phyloP scores from a whole-genome alignment of 257 asterid species.

The Craterostigma plantagineum region DNA sequence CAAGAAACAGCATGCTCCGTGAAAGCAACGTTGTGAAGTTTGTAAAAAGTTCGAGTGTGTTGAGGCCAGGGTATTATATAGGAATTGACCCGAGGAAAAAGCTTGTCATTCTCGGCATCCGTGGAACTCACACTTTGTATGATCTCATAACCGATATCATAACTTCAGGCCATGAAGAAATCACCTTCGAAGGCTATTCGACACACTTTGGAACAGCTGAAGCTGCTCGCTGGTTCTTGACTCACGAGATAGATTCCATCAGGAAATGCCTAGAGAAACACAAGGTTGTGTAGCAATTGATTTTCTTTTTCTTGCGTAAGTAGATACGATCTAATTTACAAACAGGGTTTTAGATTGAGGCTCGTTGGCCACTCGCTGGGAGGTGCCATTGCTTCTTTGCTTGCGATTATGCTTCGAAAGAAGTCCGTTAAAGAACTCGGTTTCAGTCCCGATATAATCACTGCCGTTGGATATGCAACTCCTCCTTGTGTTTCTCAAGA shows the following conservation, averaged over 20 bases:
- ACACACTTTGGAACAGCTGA: constrained; percentile 88
- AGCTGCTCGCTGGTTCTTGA: constrained; percentile 90
- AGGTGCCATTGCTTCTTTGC: constrained; percentile 77
- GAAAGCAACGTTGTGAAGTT: constrained; percentile 64
- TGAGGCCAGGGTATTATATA: constrained; percentile 86
- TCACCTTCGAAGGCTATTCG: constrained; percentile 64
- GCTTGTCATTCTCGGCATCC: constrained; percentile 73
- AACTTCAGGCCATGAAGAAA: constrained; percentile 72
- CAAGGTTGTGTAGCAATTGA: constrained; percentile 29
- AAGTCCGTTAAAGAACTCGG: constrained; percentile 65
- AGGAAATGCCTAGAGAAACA: constrained; percentile 57
- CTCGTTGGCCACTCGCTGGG: constrained; percentile 98
- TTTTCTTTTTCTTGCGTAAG: no score
- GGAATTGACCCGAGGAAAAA: constrained; percentile 62
- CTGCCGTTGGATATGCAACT: constrained; percentile 71
- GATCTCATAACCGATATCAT: constrained; percentile 75
- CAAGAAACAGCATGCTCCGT: constrained; percentile 74
- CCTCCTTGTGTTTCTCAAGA: constrained; percentile 92
- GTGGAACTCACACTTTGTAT: constrained; percentile 84
- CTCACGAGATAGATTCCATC: constrained; percentile 52
- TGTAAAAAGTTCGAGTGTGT: constrained; percentile 45
- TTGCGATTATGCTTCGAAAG: constrained; percentile 78
- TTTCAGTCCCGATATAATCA: constrained; percentile 61
- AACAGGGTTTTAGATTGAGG: constrained; percentile 98
- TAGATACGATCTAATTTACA: constrained; percentile 29